A percentile compares a stretch with the other conserved stretches of the same genome.
phyloP scores from a whole-genome alignment of 768 basidiomycete genomes.

The Mycena indigotica region DNA sequence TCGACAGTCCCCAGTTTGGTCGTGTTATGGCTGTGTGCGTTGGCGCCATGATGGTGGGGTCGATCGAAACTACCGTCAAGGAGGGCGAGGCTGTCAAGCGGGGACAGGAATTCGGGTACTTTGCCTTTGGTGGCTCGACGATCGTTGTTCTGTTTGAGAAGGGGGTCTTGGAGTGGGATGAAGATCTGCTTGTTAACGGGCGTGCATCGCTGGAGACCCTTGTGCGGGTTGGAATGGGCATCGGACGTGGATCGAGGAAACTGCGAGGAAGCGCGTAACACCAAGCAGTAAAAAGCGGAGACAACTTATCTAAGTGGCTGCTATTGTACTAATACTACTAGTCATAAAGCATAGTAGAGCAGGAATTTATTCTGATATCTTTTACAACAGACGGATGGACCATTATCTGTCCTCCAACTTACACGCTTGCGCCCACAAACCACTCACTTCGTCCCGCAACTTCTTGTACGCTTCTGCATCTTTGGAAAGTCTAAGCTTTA shows the following conservation, averaged over 20 bases:
- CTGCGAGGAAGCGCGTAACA: neutral
- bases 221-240: slow-evolving; percentile 84
- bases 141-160: slow-evolving; percentile 91
- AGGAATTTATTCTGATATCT: too few relatives aligned
- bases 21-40: slow-evolving; percentile 90
- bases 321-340: too few relatives aligned
- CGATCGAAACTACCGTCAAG: slow-evolving; percentile 82
- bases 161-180: slow-evolving; percentile 85
- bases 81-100: slow-evolving; percentile 80
- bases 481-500: too few relatives aligned
- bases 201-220: slow-evolving; percentile 85
- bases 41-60: slow-evolving; percentile 95
- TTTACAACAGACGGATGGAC: too few relatives aligned
- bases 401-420: too few relatives aligned
- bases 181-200: slow-evolving; percentile 86
- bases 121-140: slow-evolving; percentile 94
- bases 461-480: too few relatives aligned
- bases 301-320: too few relatives aligned
- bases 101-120: slow-evolving; percentile 92
- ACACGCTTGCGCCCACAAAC: too few relatives aligned
- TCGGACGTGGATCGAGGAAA: slow-evolving; percentile 49
- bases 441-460: too few relatives aligned
- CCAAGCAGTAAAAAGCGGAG: too few relatives aligned
- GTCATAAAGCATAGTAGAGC: too few relatives aligned
- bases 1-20: slow-evolving; percentile 88